These are phyloP conservation scores for Globisporangium nagaii DNA, from an alignment of 352 stramenopile genomes.

Conservation along the genomic window DNA sequence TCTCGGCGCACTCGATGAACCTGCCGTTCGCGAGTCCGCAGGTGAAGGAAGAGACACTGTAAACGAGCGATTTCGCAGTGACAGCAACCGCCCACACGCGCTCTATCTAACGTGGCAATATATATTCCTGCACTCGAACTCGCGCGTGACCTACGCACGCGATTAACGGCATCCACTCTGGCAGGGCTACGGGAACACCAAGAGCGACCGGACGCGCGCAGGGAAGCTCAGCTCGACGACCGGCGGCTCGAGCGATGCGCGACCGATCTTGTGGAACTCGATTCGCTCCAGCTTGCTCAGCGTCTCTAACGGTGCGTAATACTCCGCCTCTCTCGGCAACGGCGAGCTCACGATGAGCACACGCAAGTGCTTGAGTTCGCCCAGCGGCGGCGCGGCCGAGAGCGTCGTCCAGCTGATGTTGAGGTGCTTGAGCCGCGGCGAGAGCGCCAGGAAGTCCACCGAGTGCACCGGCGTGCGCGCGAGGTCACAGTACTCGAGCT, in stretches of 20 bases:
- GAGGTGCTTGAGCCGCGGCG: not conserved
- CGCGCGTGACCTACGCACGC: too few relatives aligned
- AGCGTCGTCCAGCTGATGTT: conserved; percentile 5
- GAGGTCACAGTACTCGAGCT: not conserved
- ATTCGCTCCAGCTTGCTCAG: not conserved
- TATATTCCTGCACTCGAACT: too few relatives aligned
- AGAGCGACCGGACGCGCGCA: not conserved
- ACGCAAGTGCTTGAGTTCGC: not conserved
- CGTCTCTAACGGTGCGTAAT: not conserved
- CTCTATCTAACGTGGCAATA: too few relatives aligned
- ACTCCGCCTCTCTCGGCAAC: not conserved
- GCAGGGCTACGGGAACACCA: not conserved
- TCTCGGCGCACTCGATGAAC: conserved; percentile 70
- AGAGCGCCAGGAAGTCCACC: not conserved
- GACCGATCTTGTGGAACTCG: not conserved
- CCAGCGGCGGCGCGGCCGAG: not conserved
- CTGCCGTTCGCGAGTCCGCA: conserved; percentile 32
- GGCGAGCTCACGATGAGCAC: conserved; percentile 2
- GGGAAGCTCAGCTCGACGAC: not conserved
- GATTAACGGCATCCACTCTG: too few relatives aligned
- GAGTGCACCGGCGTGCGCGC: not conserved
- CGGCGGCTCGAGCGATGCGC: not conserved
- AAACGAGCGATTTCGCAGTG: not conserved
- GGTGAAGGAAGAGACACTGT: conserved; percentile 13
- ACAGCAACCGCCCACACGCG: too few relatives aligned